These are phyloP conservation scores for Backusella tarrabulga DNA, from an alignment of 192 early-diverging fungal species.

Conservation along the genomic window DNA sequence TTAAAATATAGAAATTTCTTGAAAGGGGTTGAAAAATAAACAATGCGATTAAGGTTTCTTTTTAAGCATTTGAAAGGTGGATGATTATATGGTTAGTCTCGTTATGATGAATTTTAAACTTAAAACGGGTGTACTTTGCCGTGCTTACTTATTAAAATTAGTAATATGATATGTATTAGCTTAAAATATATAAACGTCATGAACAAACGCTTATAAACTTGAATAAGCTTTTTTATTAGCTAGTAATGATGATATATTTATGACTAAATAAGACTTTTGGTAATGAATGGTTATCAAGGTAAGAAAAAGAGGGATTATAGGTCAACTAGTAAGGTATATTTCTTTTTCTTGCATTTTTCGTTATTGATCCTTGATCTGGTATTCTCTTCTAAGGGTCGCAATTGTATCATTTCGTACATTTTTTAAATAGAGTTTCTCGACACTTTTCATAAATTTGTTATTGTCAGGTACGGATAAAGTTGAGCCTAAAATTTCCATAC, in stretches of 20 bases:
- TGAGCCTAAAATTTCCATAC: slow-evolving; percentile 44
- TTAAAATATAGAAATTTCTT: slow-evolving; percentile 9
- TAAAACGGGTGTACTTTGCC: neutral
- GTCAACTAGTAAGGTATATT: neutral
- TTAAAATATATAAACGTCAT: neutral
- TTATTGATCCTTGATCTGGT: neutral
- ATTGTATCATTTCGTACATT: neutral
- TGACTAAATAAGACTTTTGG: too few relatives aligned
- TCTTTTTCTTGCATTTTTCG: neutral
- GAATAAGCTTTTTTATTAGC: neutral
- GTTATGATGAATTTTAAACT: neutral
- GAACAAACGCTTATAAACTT: neutral
- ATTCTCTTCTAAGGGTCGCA: neutral
- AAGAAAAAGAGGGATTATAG: too few relatives aligned
- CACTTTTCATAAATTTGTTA: slow-evolving; percentile 39
- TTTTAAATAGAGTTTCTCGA: slow-evolving; percentile 37
- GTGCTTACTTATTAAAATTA: neutral
- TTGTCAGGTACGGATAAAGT: slow-evolving; percentile 49
- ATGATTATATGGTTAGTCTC: neutral
- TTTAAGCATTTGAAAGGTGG: neutral
- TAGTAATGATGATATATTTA: too few relatives aligned
- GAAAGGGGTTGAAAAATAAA: neutral
- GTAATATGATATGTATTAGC: neutral
- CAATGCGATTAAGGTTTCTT: neutral
- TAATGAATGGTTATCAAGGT: too few relatives aligned